Evolutionary conservation across 495 filamentous ascomycete species (phyloP), one percentile per base, ranked within the genome.

Genomic region (Penicillium lividum): DNA sequence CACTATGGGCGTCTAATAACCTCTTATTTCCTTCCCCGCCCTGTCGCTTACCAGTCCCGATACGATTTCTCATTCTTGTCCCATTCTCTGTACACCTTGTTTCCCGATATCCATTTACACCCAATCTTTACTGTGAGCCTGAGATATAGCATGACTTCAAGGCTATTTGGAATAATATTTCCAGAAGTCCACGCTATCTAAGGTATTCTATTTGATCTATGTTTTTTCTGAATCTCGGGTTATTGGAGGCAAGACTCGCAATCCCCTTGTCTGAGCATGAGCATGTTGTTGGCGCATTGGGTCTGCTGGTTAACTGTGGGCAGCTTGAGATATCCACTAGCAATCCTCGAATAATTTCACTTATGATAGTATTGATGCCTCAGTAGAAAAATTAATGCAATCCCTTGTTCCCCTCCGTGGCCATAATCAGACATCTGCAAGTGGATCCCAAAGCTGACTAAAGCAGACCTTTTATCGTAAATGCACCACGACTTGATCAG

Each of bases 1-100:
- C 47, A 57, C 18, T 5, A 38, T 31, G 15, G 46, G 28, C 25
- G 7, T 16, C 11, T 49, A 49, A 49, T 49, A 6, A 49, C 11
- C 28, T 43, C 30, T 5, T 7, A n/a, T 53, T 18, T 10, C 16
- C 18, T 22, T 15, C 10, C 36, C 11, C 4, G 30, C 27, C 44
- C 15, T 8, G 2, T 13, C 28, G 33, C 2, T 55, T 31, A n/a
- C 42, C 46, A 29, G 22, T 29, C 44, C 25, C 9, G 7, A 42
- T 28, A 28, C 10, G 36, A 22, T 34, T 48, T 38, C 15, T 30
- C n/a, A 22, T 22, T 22, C 22, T 47, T 56, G 25, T 66, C 51
- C 52, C 49, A 51, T 68, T 68, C 64, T 68, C 43, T 68, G 61
- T 64, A 68, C 61, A 68, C 60, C 48, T 62, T 64, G 50, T 53